Evolutionary conservation across 192 early-diverging fungal genomes (phyloP).

Genomic region (Mortierella claussenii): DNA sequence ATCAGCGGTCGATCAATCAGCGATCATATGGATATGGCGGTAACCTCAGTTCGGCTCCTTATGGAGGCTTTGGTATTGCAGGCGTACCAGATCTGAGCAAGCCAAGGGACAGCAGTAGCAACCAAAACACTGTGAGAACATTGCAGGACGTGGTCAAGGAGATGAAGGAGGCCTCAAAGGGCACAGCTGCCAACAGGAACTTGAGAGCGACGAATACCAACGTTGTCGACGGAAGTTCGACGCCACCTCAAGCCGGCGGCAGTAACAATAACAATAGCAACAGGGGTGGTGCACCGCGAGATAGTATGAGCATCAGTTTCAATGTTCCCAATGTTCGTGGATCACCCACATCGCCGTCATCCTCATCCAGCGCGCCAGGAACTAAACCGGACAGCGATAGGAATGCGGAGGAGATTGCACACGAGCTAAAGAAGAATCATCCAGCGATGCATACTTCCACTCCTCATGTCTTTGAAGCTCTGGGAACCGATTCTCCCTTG

Average conservation of each 20-base stretch:
- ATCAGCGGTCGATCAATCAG: slow-evolving; percentile 46
- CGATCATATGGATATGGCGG: slow-evolving; percentile 43
- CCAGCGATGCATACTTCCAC: slow-evolving; percentile 6
- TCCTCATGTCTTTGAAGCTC: not conserved
- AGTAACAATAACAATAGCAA: slow-evolving; percentile 7
- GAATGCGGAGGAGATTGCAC: slow-evolving; percentile 8
- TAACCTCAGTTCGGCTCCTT: slow-evolving; percentile 22
- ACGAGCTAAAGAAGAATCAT: slow-evolving; percentile 22
- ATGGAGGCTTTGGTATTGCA: slow-evolving; percentile 44
- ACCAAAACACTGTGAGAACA: slow-evolving; percentile 38
- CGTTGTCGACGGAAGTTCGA: not conserved
- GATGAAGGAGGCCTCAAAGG: slow-evolving; percentile 45
- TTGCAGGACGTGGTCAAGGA: slow-evolving; percentile 51
- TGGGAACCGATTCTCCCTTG: not conserved
- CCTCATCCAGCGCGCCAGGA: not conserved
- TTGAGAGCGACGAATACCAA: slow-evolving; percentile 7
- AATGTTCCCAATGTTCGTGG: slow-evolving; percentile 9
- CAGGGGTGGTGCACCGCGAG: not conserved
- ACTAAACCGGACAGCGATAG: not conserved
- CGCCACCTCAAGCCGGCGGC: not conserved
- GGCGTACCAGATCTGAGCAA: slow-evolving; percentile 44
- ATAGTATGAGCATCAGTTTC: slow-evolving; percentile 31
- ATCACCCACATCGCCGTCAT: not conserved
- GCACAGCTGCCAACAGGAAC: slow-evolving; percentile 36
- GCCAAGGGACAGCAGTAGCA: slow-evolving; percentile 4